A percentile compares a stretch with the other conserved stretches of the same genome.
Evolutionary conservation across 306 rosid species (phyloP).

Genomic region (Cucumis melo): DNA sequence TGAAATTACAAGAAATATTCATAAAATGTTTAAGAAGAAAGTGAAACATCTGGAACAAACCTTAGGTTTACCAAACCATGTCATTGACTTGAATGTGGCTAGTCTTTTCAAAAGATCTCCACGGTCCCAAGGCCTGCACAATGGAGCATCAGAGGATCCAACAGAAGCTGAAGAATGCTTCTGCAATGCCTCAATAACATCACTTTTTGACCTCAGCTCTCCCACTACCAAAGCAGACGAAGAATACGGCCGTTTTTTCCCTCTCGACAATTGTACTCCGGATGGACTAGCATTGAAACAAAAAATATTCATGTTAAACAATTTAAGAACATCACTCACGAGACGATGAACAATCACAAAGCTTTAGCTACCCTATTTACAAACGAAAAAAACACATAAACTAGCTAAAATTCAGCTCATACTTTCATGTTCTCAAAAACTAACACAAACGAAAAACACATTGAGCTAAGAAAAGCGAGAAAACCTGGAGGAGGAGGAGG

Average conservation of each 20-base stretch:
- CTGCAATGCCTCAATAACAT: constrained; percentile 18
- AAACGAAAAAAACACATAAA: not conserved
- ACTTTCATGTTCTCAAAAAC: not conserved
- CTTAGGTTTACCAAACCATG: constrained; percentile 96
- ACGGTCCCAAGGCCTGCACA: constrained; percentile 92
- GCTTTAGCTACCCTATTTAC: not conserved
- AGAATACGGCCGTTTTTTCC: constrained; percentile 45
- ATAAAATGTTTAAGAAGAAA: not conserved
- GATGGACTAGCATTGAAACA: constrained; percentile 24
- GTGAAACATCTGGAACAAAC: constrained; percentile 17
- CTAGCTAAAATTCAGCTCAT: not conserved
- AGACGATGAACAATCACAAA: not conserved
- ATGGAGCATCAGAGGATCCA: constrained; percentile 17
- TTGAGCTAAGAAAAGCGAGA: not conserved
- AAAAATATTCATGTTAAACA: not conserved
- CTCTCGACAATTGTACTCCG: constrained; percentile 29
- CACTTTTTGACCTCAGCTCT: constrained; percentile 31
- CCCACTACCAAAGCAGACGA: constrained; percentile 32
- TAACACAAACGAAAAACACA: not conserved
- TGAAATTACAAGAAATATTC: not conserved
- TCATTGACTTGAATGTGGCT: constrained; percentile 83
- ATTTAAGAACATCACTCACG: not conserved
- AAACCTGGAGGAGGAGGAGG: constrained; percentile 40
- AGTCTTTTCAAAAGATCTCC: constrained; percentile 67
- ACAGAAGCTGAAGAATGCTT: constrained; percentile 23